phyloP scores from a whole-genome alignment of 257 asterid species.

The Ilex aquifolium region DNA sequence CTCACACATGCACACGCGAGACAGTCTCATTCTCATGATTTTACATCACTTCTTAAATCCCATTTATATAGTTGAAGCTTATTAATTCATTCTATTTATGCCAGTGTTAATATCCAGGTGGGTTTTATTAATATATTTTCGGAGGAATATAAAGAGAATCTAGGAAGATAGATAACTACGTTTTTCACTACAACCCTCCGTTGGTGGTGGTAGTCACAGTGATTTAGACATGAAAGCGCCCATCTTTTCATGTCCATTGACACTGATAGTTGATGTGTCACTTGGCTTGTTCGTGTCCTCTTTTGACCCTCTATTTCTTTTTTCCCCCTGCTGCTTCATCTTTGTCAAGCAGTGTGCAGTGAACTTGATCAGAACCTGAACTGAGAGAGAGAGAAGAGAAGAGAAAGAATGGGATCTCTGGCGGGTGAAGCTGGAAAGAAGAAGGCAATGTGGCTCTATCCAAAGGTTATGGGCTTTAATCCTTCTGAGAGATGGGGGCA shows the following conservation, averaged over 20 bases:
- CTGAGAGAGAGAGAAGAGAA: neutral
- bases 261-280: conserved; percentile 88
- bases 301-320: conserved; percentile 37
- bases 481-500: conserved; percentile 99
- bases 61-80: too few relatives aligned
- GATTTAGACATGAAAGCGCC: conserved; percentile 93
- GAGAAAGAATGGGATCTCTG: conserved; percentile 49
- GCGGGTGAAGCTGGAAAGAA: conserved; percentile 41
- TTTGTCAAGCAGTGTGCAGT: conserved; percentile 11
- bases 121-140: too few relatives aligned
- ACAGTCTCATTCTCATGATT: neutral
- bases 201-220: conserved; percentile 58
- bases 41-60: neutral
- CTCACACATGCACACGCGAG: conserved; percentile 1
- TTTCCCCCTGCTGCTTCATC: conserved; percentile 16
- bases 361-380: neutral
- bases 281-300: conserved; percentile 55
- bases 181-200: conserved; percentile 7
- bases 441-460: conserved; percentile 73
- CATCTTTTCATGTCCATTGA: conserved; percentile 99
- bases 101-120: too few relatives aligned
- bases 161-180: too few relatives aligned
- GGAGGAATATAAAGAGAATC: too few relatives aligned
- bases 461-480: conserved; percentile 57
- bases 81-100: too few relatives aligned